These are phyloP conservation scores for Paecilomyces sp. DNA, from an alignment of 2,329 filamentous ascomycete genomes.

Conservation along the genomic window DNA sequence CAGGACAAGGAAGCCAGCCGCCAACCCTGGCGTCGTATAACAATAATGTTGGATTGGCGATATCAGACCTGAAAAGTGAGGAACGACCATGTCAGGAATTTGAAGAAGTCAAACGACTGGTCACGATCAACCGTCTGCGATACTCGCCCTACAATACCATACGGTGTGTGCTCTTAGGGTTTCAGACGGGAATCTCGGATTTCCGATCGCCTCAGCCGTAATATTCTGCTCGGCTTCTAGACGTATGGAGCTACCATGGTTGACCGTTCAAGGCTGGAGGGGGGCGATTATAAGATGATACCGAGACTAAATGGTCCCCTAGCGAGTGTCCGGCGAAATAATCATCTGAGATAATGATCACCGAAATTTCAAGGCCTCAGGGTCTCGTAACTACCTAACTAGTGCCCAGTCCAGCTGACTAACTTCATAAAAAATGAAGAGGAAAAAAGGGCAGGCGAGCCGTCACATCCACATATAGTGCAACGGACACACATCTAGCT, in stretches of 20 bases:
- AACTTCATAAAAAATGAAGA: background rate
- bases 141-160: background rate
- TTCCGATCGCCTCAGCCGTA: background rate
- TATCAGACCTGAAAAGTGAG: background rate
- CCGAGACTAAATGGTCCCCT: background rate
- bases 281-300: background rate
- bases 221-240: background rate
- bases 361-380: background rate
- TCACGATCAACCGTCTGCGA: background rate
- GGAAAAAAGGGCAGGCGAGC: background rate
- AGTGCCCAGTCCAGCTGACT: background rate
- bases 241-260: background rate
- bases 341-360: background rate
- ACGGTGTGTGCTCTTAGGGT: background rate
- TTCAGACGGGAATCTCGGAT: background rate
- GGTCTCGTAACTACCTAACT: background rate
- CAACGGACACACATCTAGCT: no score
- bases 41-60: background rate
- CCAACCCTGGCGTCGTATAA: background rate
- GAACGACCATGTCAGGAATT: background rate
- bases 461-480: background rate
- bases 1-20: background rate
- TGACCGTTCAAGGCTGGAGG: background rate
- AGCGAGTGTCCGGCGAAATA: background rate
- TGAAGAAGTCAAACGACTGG: background rate